Percentiles rank a stretch among this genome's conserved stretches.
Conservation (phyloP, 139 green algal species). For the Astrephomene gubernaculifera region DNA sequence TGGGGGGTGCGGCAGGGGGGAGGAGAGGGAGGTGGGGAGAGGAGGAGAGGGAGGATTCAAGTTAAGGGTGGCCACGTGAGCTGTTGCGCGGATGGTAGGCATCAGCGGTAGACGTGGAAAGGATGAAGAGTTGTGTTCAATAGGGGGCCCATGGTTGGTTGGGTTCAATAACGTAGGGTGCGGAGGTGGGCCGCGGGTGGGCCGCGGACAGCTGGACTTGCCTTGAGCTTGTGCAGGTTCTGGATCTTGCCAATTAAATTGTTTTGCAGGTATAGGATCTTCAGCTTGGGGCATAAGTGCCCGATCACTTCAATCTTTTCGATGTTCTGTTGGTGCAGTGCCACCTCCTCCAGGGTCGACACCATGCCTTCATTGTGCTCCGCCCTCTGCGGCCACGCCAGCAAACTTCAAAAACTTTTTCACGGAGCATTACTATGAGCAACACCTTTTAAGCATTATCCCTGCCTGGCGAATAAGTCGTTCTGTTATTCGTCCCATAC, state of each 20-base stretch:
- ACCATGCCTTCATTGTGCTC: slow-evolving; percentile 93
- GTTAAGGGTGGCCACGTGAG: no score
- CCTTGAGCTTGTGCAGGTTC: slow-evolving; percentile 93
- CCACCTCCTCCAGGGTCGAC: slow-evolving; percentile 89
- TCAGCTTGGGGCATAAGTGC: slow-evolving; percentile 81
- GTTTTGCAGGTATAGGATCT: slow-evolving; percentile 94
- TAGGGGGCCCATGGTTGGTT: no score
- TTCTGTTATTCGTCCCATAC: slow-evolving; percentile 53
- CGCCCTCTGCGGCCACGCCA: slow-evolving; percentile 59
- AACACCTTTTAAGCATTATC: background rate
- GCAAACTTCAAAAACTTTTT: background rate
- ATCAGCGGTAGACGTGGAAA: no score
- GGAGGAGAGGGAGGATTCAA: background rate
- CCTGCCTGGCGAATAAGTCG: slow-evolving; percentile 43
- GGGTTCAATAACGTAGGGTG: no score
- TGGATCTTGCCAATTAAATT: slow-evolving; percentile 92
- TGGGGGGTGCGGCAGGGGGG: background rate
- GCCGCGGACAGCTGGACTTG: slow-evolving; percentile 2
- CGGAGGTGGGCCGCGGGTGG: no score
- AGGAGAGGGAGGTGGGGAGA: no score
- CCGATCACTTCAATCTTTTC: slow-evolving; percentile 89
- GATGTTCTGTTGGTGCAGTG: slow-evolving; percentile 91
- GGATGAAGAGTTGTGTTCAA: no score
- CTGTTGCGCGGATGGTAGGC: no score
- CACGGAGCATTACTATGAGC: background rate